These are phyloP conservation scores for Sanguinoderma infundibulare DNA, from an alignment of 1,284 basidiomycete species.

Conservation along the genomic window DNA sequence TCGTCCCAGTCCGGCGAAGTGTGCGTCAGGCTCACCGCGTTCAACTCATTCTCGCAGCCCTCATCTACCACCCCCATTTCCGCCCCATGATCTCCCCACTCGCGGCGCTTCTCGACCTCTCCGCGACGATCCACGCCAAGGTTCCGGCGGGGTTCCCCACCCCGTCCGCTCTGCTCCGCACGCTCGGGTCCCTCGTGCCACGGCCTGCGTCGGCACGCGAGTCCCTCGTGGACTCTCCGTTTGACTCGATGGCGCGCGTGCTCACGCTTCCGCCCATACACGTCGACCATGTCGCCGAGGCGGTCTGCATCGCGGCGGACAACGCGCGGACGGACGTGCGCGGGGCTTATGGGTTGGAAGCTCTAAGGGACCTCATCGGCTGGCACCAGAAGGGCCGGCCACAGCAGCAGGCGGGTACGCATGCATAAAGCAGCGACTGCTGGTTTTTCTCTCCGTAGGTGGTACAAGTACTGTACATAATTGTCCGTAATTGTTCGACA, in stretches of 20 bases:
- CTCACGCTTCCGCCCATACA: slow-evolving; percentile 89
- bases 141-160: slow-evolving; percentile 64
- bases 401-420: slow-evolving; percentile 13
- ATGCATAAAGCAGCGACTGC: slow-evolving; percentile 4
- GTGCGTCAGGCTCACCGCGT: background rate
- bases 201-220: slow-evolving; percentile 29
- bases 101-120: slow-evolving; percentile 84
- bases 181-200: slow-evolving; percentile 46
- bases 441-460: too few species aligned
- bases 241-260: slow-evolving; percentile 77
- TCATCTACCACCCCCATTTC: slow-evolving; percentile 95
- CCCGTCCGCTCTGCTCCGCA: slow-evolving; percentile 61
- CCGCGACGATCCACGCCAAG: slow-evolving; percentile 66
- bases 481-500: background rate
- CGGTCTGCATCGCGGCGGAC: slow-evolving; percentile 63
- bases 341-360: slow-evolving; percentile 76
- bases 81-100: slow-evolving; percentile 88
- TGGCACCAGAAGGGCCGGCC: slow-evolving; percentile 52
- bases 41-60: slow-evolving; percentile 51
- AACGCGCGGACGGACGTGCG: slow-evolving; percentile 47
- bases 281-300: slow-evolving; percentile 93
- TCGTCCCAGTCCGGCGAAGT: slow-evolving; percentile 18
- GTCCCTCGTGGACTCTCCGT: slow-evolving; percentile 46
- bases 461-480: background rate
- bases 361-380: slow-evolving; percentile 78